These are phyloP conservation scores for Alternaria ethzedia DNA, from an alignment of 2,329 filamentous ascomycete genomes.

Conservation along the genomic window DNA sequence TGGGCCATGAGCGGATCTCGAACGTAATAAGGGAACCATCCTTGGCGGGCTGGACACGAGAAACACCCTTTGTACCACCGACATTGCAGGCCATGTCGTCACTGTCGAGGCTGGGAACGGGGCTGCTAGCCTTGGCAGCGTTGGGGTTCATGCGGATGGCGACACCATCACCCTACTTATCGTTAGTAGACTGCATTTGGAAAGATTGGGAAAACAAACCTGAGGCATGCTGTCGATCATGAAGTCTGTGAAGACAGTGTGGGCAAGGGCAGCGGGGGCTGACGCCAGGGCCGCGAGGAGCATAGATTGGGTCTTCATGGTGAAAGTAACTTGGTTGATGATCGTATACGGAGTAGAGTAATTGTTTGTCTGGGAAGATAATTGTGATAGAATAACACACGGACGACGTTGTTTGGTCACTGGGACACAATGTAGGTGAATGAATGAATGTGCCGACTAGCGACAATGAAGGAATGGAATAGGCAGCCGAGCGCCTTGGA, in stretches of 20 bases:
- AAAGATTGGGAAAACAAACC: conserved; percentile 20
- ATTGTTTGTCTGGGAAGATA: conserved; percentile 1
- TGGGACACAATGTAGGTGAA: conserved; percentile 40
- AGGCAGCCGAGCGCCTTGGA: conserved; percentile 33
- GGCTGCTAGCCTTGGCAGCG: conserved; percentile 60
- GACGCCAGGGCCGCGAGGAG: conserved; percentile 42
- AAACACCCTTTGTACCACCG: conserved; percentile 57
- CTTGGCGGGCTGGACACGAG: conserved; percentile 54
- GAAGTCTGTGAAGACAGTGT: conserved; percentile 46
- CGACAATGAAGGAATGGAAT: conserved; percentile 44
- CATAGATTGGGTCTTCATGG: conserved; percentile 45
- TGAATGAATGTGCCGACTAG: conserved; percentile 47
- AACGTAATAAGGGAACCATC: conserved; percentile 68
- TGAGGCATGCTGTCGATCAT: conserved; percentile 42
- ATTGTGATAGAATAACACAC: conserved; percentile 29
- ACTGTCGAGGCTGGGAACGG: conserved; percentile 64
- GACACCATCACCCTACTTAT: conserved; percentile 68
- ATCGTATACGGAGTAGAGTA: conserved; percentile 1
- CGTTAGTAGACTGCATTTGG: conserved; percentile 25
- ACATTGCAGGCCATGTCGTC: conserved; percentile 72
- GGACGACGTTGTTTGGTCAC: conserved; percentile 34
- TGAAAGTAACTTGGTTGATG: conserved; percentile 10
- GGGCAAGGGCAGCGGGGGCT: conserved; percentile 41
- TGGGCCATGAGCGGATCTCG: conserved; percentile 68
- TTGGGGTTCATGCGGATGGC: conserved; percentile 72